Percentiles rank a stretch among this genome's conserved stretches.
phyloP scores from a whole-genome alignment of 768 basidiomycete genomes.

The Leccinum obscurum region DNA sequence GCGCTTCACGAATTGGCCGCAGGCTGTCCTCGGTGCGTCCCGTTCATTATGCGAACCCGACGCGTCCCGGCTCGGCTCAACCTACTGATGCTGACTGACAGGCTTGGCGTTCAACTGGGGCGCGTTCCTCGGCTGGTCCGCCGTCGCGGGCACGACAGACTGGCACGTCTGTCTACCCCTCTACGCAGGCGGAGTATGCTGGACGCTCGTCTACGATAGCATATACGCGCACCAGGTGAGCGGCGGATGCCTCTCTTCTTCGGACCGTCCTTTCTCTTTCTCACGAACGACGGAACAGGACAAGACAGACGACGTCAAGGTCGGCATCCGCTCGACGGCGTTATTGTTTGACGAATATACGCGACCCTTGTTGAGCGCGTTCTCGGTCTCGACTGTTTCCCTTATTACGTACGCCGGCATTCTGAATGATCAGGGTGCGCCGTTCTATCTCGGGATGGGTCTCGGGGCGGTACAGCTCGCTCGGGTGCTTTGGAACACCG shows the following conservation, averaged over 20 bases:
- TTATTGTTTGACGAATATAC: constrained; percentile 83
- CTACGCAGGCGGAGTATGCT: constrained; percentile 86
- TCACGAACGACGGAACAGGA: constrained; percentile 51
- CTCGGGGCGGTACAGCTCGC: constrained; percentile 76
- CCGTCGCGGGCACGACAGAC: constrained; percentile 76
- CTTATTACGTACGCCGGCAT: constrained; percentile 78
- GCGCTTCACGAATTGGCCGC: constrained; percentile 94
- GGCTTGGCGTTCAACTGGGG: constrained; percentile 95
- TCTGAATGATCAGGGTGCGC: constrained; percentile 70
- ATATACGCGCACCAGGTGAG: constrained; percentile 95
- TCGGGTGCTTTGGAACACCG: constrained; percentile 69
- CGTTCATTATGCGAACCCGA: neutral
- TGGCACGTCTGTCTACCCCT: constrained; percentile 85
- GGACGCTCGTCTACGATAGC: constrained; percentile 97
- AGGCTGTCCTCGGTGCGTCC: constrained; percentile 79
- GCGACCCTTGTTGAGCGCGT: constrained; percentile 68
- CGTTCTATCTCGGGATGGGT: constrained; percentile 79
- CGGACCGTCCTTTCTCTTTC: neutral
- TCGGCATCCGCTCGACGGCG: constrained; percentile 92
- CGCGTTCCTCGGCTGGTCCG: constrained; percentile 93
- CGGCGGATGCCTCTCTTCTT: neutral
- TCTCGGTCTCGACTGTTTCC: constrained; percentile 73
- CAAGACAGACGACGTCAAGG: constrained; percentile 84
- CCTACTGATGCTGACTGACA: neutral
- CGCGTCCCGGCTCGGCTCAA: too few relatives aligned